A percentile compares a stretch with the other conserved stretches of the same genome.
Conservation (phyloP, 202 grass and related monocot species). For the Dendrocalamus latiflorus region DNA sequence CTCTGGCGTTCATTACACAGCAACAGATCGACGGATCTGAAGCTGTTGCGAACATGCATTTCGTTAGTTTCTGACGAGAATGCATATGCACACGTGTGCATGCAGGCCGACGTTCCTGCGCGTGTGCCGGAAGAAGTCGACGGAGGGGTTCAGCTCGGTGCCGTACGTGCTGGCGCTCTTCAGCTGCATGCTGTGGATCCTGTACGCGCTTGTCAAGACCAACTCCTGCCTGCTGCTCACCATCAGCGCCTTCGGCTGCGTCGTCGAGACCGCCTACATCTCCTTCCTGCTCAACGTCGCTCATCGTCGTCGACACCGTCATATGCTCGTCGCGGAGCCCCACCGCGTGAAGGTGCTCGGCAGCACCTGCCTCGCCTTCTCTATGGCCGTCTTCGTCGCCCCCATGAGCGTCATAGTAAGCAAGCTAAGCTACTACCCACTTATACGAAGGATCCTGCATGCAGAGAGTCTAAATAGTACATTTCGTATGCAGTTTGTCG, state of each 20-base stretch:
- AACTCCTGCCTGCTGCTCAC: slow-evolving; percentile 64
- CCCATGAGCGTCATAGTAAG: slow-evolving; percentile 92
- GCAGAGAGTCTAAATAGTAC: background rate
- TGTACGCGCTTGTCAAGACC: slow-evolving; percentile 74
- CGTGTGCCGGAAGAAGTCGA: slow-evolving; percentile 67
- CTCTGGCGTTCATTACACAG: background rate
- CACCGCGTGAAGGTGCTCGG: slow-evolving; percentile 69
- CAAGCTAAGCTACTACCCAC: background rate
- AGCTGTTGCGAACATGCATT: background rate
- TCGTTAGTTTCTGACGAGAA: background rate
- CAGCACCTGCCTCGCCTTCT: slow-evolving; percentile 77
- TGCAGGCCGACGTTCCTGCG: slow-evolving; percentile 72
- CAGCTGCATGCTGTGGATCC: slow-evolving; percentile 72
- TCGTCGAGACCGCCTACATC: slow-evolving; percentile 67
- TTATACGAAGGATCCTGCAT: background rate
- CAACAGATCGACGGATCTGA: background rate
- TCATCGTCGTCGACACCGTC: slow-evolving; percentile 51
- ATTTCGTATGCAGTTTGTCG: slow-evolving; percentile 45
- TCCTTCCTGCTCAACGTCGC: slow-evolving; percentile 61
- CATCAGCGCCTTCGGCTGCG: slow-evolving; percentile 74
- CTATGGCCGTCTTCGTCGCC: slow-evolving; percentile 80
- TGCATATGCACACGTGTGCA: background rate
- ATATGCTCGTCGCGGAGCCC: slow-evolving; percentile 29
- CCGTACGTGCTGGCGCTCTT: slow-evolving; percentile 86
- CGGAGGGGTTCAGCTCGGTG: slow-evolving; percentile 71